These are phyloP conservation scores for Tephrocybe rancida DNA, from an alignment of 768 basidiomycete species.

Conservation along the genomic window DNA sequence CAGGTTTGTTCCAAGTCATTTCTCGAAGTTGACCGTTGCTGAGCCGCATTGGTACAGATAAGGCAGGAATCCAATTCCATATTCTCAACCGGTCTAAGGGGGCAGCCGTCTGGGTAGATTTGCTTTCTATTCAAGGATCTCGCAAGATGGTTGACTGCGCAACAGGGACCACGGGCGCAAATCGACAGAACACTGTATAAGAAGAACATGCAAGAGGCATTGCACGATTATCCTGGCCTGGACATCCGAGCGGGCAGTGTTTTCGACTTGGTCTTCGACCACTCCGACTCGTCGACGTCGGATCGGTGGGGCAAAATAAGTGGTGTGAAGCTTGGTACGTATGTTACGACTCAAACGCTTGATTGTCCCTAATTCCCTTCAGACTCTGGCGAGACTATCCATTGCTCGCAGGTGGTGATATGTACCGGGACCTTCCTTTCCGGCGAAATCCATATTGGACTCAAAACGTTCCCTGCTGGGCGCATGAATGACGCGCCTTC, in stretches of 20 bases:
- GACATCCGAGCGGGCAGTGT: slow-evolving; percentile 74
- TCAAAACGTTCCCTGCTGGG: slow-evolving; percentile 78
- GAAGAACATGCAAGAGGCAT: slow-evolving; percentile 71
- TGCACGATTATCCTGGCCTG: slow-evolving; percentile 69
- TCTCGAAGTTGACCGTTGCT: background rate
- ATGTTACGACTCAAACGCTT: background rate
- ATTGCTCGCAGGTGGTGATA: slow-evolving; percentile 81
- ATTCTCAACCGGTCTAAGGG: slow-evolving; percentile 87
- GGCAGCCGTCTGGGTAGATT: slow-evolving; percentile 84
- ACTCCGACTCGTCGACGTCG: slow-evolving; percentile 31
- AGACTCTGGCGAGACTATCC: slow-evolving; percentile 77
- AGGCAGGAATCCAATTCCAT: slow-evolving; percentile 87
- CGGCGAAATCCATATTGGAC: slow-evolving; percentile 89
- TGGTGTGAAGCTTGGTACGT: slow-evolving; percentile 71
- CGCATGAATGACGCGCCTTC: slow-evolving; percentile 74
- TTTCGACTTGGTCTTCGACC: slow-evolving; percentile 74
- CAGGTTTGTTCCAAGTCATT: slow-evolving; percentile 53
- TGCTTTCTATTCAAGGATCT: background rate
- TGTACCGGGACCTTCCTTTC: slow-evolving; percentile 92
- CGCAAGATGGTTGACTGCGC: background rate
- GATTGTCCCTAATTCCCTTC: background rate
- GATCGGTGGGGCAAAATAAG: slow-evolving; percentile 53
- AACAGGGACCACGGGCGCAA: slow-evolving; percentile 87
- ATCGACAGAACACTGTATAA: slow-evolving; percentile 88
- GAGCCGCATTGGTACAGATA: slow-evolving; percentile 48